Evolutionary conservation across 2,329 filamentous ascomycete genomes (phyloP), one percentile per base, ranked within the genome.

Genomic region (Lachnellula suecica): DNA sequence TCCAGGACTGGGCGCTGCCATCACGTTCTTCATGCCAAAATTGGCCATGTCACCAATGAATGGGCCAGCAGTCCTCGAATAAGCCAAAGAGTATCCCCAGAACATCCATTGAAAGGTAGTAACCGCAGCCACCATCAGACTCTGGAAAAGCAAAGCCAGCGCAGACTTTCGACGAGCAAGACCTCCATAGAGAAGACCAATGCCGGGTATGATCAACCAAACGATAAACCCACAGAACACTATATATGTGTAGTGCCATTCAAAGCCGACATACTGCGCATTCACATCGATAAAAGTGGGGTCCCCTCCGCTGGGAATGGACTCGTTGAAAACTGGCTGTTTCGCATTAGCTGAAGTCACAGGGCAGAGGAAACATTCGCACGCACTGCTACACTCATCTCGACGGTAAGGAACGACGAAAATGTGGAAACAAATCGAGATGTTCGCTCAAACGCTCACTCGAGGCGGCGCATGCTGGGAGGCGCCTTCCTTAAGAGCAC

Each of bases 201-300:
- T 83, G 19, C 83, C 84, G 0, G 84, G 84, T 51, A 86, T 83
- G 64, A 87, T 87, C 46, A 86, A 68, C 77, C 81, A 87, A 49
- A 86, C 83, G 49, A 87, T 74, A 66, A 79, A 83, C 13, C 71
- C 74, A 65, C 81, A 84, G 59, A 83, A 72, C 49, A 81, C 66
- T 44, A 83, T 73, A 62, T 84, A 87, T 35, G 76, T 75, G 66
- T 85, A 84, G 63, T 86, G 77, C 68, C 74, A 84, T 64, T 86
- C 82, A 51, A 77, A 70, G 7, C 82, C 82, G 22, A 67, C 68
- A 64, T 82, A 86, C 61, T 82, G 81, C 10, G 74, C 68, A 60
- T 86, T 66, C 8, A 66, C 62, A 63, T 84, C 75, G 11, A 79
- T 72, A 29, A 72, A 63, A 9, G 76, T 63, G 2, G 79, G 74